A percentile compares a stretch with the other conserved stretches of the same genome.
These are phyloP conservation scores for Blastocrithidia nonstop DNA, from an alignment of 208 protist species.

Conservation along the genomic window DNA sequence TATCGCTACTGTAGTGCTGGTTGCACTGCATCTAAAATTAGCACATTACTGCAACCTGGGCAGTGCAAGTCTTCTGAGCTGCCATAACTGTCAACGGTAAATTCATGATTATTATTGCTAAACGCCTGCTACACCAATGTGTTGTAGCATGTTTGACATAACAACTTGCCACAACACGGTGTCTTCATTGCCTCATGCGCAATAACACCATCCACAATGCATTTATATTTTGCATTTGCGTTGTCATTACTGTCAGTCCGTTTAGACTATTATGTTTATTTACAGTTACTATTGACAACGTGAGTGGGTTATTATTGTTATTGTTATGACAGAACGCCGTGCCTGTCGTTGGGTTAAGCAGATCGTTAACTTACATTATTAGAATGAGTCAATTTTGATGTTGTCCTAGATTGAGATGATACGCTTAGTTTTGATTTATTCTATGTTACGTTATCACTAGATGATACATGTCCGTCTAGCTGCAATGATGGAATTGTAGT, in stretches of 20 bases:
- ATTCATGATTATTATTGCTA: constrained; percentile 6
- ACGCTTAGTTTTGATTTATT: neutral
- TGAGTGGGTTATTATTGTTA: neutral
- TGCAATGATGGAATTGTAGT: constrained; percentile 12
- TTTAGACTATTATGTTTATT: neutral
- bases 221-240: constrained; percentile 2
- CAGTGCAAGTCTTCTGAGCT: constrained; percentile 36
- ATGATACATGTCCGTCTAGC: neutral
- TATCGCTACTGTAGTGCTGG: constrained; percentile 31
- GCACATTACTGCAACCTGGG: constrained; percentile 41
- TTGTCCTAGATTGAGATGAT: neutral
- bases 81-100: constrained; percentile 14
- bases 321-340: no score
- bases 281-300: neutral
- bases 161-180: constrained; percentile 41
- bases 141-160: constrained; percentile 57
- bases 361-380: no score
- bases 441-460: neutral
- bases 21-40: constrained; percentile 56
- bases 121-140: constrained; percentile 34
- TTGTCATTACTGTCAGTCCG: neutral
- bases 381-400: neutral
- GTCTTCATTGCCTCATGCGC: constrained; percentile 50
- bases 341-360: no score
- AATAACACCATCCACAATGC: constrained; percentile 28